These are phyloP conservation scores for Gossypium davidsonii DNA, from an alignment of 441 rosid species.

Conservation along the genomic window DNA sequence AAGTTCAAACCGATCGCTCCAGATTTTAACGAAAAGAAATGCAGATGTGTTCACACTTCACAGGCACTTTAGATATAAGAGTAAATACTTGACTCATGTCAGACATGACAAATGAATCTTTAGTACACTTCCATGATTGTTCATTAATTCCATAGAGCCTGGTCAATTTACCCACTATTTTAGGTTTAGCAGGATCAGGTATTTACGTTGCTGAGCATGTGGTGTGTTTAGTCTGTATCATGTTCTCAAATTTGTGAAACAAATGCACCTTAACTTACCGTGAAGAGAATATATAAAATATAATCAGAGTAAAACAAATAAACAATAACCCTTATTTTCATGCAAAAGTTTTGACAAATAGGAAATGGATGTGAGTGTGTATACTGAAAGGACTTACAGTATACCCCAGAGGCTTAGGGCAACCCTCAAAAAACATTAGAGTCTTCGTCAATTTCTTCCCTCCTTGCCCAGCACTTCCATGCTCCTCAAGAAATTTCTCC, in stretches of 20 bases:
- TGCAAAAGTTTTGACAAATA: conserved; percentile 5
- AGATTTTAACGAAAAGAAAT: not conserved
- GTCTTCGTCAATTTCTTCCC: conserved; percentile 63
- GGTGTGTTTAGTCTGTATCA: not conserved
- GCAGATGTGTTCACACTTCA: not conserved
- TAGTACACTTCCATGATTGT: not conserved
- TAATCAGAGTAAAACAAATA: not conserved
- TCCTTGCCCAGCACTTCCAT: conserved; percentile 45
- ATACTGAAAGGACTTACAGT: conserved; percentile 49
- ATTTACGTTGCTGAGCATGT: not conserved
- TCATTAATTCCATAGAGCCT: not conserved
- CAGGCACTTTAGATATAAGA: not conserved
- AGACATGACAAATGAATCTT: not conserved
- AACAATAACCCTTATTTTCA: not conserved
- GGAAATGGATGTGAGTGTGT: not conserved
- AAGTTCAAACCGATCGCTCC: not conserved
- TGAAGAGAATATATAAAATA: not conserved
- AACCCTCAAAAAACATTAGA: conserved; percentile 69
- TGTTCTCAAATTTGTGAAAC: not conserved
- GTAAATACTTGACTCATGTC: not conserved
- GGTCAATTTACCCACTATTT: not conserved
- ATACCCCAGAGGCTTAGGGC: conserved; percentile 73
- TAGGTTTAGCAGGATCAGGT: not conserved
- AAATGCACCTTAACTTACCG: not conserved
- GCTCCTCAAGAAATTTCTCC: conserved; percentile 57